phyloP scores from a whole-genome alignment of 257 asterid genomes.

The Rauvolfia tetraphylla region DNA sequence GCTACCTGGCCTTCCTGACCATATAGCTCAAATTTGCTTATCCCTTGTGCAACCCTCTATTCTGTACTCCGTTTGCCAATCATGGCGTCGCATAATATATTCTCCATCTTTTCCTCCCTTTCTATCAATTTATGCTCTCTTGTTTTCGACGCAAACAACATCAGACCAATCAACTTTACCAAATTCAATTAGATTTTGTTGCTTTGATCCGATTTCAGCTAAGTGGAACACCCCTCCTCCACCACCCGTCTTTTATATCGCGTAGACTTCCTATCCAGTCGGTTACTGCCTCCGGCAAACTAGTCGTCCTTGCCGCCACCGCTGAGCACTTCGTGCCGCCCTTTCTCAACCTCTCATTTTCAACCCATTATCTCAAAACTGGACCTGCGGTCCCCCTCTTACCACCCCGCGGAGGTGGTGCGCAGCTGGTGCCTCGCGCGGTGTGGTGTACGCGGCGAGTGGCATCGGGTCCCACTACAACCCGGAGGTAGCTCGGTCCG shows the following conservation, averaged over 20 bases:
- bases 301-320: slow-evolving; percentile 73
- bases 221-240: slow-evolving; percentile 50
- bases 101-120: slow-evolving; percentile 74
- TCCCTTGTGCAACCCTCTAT: slow-evolving; percentile 45
- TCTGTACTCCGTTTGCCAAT: slow-evolving; percentile 55
- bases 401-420: slow-evolving; percentile 79
- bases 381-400: slow-evolving; percentile 60
- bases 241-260: slow-evolving; percentile 77
- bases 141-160: slow-evolving; percentile 18
- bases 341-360: slow-evolving; percentile 57
- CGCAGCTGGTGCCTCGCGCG: slow-evolving; percentile 47
- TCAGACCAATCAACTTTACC: slow-evolving; percentile 13
- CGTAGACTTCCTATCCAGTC: slow-evolving; percentile 73
- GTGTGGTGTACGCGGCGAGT: slow-evolving; percentile 60
- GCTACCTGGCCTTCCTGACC: slow-evolving; percentile 71
- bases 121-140: slow-evolving; percentile 59
- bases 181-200: slow-evolving; percentile 29
- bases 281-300: slow-evolving; percentile 44
- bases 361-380: slow-evolving; percentile 30
- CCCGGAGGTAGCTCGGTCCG: slow-evolving; percentile 54
- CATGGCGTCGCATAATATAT: slow-evolving; percentile 77
- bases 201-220: slow-evolving; percentile 67
- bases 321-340: slow-evolving; percentile 61
- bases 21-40: slow-evolving; percentile 59
- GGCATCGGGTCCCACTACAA: slow-evolving; percentile 71